Evolutionary conservation across 2,329 filamentous ascomycete species (phyloP).

Genomic region (Xylariaceae sp.): DNA sequence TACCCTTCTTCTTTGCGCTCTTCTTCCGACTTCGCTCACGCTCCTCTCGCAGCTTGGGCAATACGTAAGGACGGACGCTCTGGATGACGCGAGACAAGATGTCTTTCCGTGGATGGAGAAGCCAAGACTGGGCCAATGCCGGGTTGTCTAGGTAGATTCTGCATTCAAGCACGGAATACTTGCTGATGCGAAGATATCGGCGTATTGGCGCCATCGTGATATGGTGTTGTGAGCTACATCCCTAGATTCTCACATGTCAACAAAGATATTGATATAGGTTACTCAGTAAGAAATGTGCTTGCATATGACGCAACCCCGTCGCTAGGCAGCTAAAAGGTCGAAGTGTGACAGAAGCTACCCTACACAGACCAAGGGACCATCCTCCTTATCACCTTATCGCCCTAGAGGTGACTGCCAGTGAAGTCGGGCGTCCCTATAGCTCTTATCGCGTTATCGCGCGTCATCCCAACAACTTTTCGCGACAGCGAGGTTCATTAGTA

Average conservation of each 20-base stretch:
- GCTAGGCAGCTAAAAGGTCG: too few relatives aligned
- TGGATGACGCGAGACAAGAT: slow-evolving; percentile 80
- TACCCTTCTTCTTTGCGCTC: slow-evolving; percentile 65
- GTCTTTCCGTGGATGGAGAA: slow-evolving; percentile 71
- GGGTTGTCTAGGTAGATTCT: slow-evolving; percentile 95
- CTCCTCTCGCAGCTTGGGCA: slow-evolving; percentile 87
- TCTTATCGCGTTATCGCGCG: too few relatives aligned
- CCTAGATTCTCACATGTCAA: too few relatives aligned
- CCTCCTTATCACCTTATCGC: too few relatives aligned
- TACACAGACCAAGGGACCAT: too few relatives aligned
- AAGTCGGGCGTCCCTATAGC: too few relatives aligned
- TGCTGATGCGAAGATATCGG: slow-evolving; percentile 85
- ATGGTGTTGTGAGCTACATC: too few relatives aligned
- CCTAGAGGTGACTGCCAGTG: too few relatives aligned
- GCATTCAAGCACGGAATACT: slow-evolving; percentile 92
- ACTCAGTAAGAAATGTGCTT: too few relatives aligned
- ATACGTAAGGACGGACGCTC: slow-evolving; percentile 76
- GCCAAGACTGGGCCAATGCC: slow-evolving; percentile 74
- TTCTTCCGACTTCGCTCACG: slow-evolving; percentile 49
- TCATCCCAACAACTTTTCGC: slow-evolving; percentile 1
- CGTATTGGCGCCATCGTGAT: slow-evolving; percentile 75
- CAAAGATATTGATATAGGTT: too few relatives aligned
- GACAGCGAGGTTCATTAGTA: neutral
- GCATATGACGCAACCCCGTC: too few relatives aligned
- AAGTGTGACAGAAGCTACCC: too few relatives aligned